Percentiles rank a stretch among this genome's conserved stretches.
These are phyloP conservation scores for Cenococcum geophilum DNA, from an alignment of 495 filamentous ascomycete species.

Conservation along the genomic window DNA sequence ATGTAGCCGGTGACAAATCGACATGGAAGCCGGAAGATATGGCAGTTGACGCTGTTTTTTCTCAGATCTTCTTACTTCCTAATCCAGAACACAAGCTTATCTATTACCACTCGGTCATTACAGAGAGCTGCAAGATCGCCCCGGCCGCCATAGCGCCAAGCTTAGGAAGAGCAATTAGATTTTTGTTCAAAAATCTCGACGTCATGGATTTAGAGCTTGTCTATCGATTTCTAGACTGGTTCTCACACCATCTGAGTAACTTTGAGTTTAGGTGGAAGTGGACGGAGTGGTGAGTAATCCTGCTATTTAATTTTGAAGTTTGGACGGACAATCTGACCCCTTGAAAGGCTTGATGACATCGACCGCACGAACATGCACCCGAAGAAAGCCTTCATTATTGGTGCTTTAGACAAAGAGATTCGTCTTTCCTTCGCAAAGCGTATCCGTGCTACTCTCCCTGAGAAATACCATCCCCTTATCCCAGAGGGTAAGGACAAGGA, in stretches of 20 bases:
- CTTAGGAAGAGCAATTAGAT: conserved; percentile 87
- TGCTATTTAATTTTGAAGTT: neutral
- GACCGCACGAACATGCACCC: conserved; percentile 70
- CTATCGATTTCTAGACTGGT: conserved; percentile 94
- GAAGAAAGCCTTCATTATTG: conserved; percentile 84
- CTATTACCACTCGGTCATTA: conserved; percentile 92
- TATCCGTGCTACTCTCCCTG: conserved; percentile 87
- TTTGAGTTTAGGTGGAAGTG: conserved; percentile 99
- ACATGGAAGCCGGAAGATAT: conserved; percentile 99
- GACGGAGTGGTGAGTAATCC: conserved; percentile 73
- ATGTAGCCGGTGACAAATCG: conserved; percentile 60
- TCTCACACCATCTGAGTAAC: conserved; percentile 94
- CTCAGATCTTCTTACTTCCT: conserved; percentile 84
- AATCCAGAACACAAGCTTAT: conserved; percentile 87
- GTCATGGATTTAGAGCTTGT: conserved; percentile 79
- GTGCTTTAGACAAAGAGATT: conserved; percentile 93
- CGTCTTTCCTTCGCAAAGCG: conserved; percentile 92
- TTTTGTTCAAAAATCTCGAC: conserved; percentile 73
- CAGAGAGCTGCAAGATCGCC: conserved; percentile 89
- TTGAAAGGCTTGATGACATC: conserved; percentile 68
- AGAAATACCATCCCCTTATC: conserved; percentile 76
- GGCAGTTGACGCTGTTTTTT: conserved; percentile 93
- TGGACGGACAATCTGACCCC: conserved; percentile 1
- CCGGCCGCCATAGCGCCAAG: conserved; percentile 94
- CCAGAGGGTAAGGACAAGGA: conserved; percentile 86